Percentiles rank a stretch among this genome's conserved stretches.
phyloP scores from a whole-genome alignment of 768 basidiomycete genomes.

The Podaxis sp. region DNA sequence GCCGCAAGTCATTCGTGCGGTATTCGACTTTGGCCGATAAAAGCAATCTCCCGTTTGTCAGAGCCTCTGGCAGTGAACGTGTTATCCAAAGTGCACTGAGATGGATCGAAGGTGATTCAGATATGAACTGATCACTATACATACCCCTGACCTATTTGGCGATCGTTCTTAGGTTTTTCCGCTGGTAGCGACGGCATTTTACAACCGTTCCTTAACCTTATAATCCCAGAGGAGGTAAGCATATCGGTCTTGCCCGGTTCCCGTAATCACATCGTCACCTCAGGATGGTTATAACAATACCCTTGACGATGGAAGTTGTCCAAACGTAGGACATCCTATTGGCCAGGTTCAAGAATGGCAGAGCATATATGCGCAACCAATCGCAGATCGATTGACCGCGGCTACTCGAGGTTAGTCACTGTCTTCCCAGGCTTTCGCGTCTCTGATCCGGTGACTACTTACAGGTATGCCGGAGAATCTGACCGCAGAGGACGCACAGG shows the following conservation, averaged over 20 bases:
- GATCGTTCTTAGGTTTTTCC: slow-evolving; percentile 51
- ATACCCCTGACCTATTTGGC: not conserved
- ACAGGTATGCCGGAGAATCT: slow-evolving; percentile 44
- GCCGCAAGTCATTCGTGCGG: slow-evolving; percentile 48
- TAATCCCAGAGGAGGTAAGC: slow-evolving; percentile 57
- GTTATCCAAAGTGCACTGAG: slow-evolving; percentile 69
- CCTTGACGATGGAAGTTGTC: slow-evolving; percentile 66
- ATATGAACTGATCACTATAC: not conserved
- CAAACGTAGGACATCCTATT: slow-evolving; percentile 47
- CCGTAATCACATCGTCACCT: not conserved
- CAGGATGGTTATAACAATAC: slow-evolving; percentile 52
- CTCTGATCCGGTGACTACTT: not conserved
- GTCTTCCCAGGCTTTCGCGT: not conserved
- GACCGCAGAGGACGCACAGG: slow-evolving; percentile 49
- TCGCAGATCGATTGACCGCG: slow-evolving; percentile 58
- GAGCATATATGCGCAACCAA: slow-evolving; percentile 49
- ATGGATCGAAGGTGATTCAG: slow-evolving; percentile 59
- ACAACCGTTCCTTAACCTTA: slow-evolving; percentile 50
- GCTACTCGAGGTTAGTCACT: slow-evolving; percentile 49
- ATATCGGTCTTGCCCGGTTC: not conserved
- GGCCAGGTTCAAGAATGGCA: slow-evolving; percentile 54
- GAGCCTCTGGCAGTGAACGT: slow-evolving; percentile 48
- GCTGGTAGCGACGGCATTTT: slow-evolving; percentile 45
- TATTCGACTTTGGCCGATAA: slow-evolving; percentile 49
- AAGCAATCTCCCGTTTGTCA: slow-evolving; percentile 48